Percentiles rank a stretch among this genome's conserved stretches.
phyloP scores from a whole-genome alignment of 495 filamentous ascomycete genomes.

The Neurospora sp. region DNA sequence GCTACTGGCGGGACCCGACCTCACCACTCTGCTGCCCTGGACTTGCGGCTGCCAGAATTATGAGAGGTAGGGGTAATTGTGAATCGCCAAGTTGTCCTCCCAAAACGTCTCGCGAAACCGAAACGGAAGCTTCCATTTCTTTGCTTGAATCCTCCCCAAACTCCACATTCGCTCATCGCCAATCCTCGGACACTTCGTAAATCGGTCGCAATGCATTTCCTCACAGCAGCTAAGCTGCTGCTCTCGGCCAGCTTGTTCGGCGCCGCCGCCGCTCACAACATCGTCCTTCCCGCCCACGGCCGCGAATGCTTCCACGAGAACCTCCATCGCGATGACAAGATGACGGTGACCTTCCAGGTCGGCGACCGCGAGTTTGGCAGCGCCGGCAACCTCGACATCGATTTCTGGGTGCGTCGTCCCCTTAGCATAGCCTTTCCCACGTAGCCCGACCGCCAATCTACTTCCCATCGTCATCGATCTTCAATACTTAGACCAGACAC shows the following conservation, averaged over 20 bases:
- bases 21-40: background rate
- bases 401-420: constrained; percentile 77
- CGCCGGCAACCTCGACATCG: constrained; percentile 88
- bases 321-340: constrained; percentile 87
- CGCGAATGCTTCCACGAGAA: constrained; percentile 96
- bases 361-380: constrained; percentile 93
- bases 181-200: background rate
- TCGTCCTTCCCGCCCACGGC: constrained; percentile 81
- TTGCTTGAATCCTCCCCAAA: constrained; percentile 3
- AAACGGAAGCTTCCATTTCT: background rate
- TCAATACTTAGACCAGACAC: background rate
- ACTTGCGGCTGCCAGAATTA: background rate
- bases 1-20: background rate
- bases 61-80: background rate
- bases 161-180: constrained; percentile 2
- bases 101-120: constrained; percentile 14
- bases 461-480: background rate
- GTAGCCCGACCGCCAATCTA: background rate
- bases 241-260: constrained; percentile 52
- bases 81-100: constrained; percentile 22
- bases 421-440: background rate
- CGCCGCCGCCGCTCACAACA: constrained; percentile 73
- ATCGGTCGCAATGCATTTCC: constrained; percentile 20
- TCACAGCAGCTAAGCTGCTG: constrained; percentile 44
- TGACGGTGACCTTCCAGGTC: constrained; percentile 98